Evolutionary conservation across 2,329 filamentous ascomycete species (phyloP), one percentile per base, ranked within the genome.

Genomic region (Xylaria sp.): DNA sequence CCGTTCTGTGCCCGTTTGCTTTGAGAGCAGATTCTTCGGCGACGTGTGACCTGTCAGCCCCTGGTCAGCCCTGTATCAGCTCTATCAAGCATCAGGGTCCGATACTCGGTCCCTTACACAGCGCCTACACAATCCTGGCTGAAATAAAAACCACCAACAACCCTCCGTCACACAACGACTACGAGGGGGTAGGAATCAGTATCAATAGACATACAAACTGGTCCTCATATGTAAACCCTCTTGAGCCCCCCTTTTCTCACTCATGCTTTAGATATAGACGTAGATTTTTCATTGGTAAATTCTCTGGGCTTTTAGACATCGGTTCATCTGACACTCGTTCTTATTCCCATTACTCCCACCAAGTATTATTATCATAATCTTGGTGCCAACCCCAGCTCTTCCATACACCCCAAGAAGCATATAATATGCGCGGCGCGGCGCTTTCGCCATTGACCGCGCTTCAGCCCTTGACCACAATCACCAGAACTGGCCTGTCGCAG

Each of bases 361-460:
- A 30, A 59, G 51, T 21, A 56, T 24, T 30, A 9, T 24, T 39
- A 34, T 54, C 19, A 32, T 50, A 19, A 24, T 47, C 53, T 67
- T 61, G 56, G 51, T 54, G 61, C 34, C 50, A 65, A 45, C 34
- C 47, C 54, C 5, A 36, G 11, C 30, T 14, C 39, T 27, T 27
- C 24, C 14, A 50, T 34, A 55, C 11, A 51, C 45, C 3, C 45
- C 61, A 7, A 53, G 32, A 63, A 67, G 61, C 42, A n/a, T 64
- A 69, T 68, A 73, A 71, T 61, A 76, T 77, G 75, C 74, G 74
- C 67, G 68, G 72, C 70, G 74, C 73, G 67, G 74, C 73, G 57
- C 68, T 74, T 55, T 66, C 72, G 72, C 69, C 72, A 67, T 72
- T 75, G 61, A 73, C 73, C 74, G 75, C 73, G 73, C 72, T 76